Base-by-base conservation (phyloP, 75 land plant species). In the Gnetum montanum region DNA sequence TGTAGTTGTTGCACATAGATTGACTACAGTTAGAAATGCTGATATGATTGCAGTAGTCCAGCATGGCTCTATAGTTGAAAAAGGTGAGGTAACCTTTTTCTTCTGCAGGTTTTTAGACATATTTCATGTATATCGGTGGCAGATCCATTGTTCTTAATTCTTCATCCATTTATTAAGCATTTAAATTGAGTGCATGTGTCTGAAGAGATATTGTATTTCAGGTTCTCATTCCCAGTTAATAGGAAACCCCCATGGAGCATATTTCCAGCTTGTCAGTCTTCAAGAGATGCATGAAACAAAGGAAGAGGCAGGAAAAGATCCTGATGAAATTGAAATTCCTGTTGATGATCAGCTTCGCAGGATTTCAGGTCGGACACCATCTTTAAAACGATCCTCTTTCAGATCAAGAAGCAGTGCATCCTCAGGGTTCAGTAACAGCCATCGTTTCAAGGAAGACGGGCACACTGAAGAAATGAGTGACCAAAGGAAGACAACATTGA, bases 1-100 rank as follows among this genome's bases (percentile, higher is more conserved):
- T 19, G 74, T 88, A n/a, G 74, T 88, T 23, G 82, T 84, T 37
- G 88, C 93, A 34, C 88, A 88, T 65, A 75, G 89, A 6, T 50
- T 88, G 61, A 76, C 79, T 40, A 88, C 93, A 3, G 58, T 88
- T 7, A 77, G 64, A 49, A 81, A 84, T 75, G 81, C 82, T 27
- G 72, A 84, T 38, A 34, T 47, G 5, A 88, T 88, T 24, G 81
- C 85, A 7, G 85, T 88, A 4, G 75, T 88, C 19, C 72, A 81
- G 41, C 59, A 62, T 7, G 94, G 94, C 35, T 66, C 73, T 49
- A 50, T 88, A 47, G 77, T 84, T 26, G 78, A 78, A 37, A 53
- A 58, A 62, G 80, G 80, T 62, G 55, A 41, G 18, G 13, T 41
- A 15, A 4, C 16, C 13, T 18, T 15, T 15, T 41, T 15, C 43